Conservation (phyloP, 768 basidiomycete species). For the Leccinum ochraceum region DNA sequence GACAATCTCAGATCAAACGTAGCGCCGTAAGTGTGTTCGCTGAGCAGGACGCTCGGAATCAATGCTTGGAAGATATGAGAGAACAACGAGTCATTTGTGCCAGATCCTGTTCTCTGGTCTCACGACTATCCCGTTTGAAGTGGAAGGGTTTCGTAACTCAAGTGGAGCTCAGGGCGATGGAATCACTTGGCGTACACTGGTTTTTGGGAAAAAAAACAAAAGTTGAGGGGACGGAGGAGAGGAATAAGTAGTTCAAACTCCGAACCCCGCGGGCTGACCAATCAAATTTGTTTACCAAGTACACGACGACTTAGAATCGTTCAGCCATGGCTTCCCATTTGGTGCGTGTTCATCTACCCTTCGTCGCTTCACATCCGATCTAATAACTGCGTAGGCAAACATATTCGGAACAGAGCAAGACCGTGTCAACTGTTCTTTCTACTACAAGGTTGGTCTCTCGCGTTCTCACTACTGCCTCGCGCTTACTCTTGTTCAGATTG, state of each 20-base stretch:
- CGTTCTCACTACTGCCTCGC: background rate
- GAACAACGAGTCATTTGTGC: background rate
- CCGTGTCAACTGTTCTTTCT: slow-evolving; percentile 98
- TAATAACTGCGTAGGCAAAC: slow-evolving; percentile 60
- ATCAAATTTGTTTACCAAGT: slow-evolving; percentile 11
- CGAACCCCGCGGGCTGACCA: slow-evolving; percentile 24
- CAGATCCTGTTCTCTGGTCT: background rate
- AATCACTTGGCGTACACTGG: background rate
- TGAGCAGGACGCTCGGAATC: background rate
- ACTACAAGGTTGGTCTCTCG: slow-evolving; percentile 74
- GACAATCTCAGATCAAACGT: background rate
- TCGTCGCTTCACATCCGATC: background rate
- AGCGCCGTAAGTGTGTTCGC: no score
- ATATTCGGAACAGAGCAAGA: slow-evolving; percentile 96
- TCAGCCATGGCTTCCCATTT: slow-evolving; percentile 69
- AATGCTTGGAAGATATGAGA: background rate
- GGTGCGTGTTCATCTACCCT: slow-evolving; percentile 39
- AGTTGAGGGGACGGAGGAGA: no score
- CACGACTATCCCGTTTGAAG: background rate
- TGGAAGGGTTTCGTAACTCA: background rate
- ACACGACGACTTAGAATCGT: background rate
- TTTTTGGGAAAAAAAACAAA: no score
- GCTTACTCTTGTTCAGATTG: slow-evolving; percentile 61
- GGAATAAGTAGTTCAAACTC: slow-evolving; percentile 13
- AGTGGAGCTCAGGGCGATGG: background rate